Percentiles rank a stretch among this genome's conserved stretches.
Conservation (phyloP, 1,139 yeast genomes). For the Zygoascus sp. region DNA sequence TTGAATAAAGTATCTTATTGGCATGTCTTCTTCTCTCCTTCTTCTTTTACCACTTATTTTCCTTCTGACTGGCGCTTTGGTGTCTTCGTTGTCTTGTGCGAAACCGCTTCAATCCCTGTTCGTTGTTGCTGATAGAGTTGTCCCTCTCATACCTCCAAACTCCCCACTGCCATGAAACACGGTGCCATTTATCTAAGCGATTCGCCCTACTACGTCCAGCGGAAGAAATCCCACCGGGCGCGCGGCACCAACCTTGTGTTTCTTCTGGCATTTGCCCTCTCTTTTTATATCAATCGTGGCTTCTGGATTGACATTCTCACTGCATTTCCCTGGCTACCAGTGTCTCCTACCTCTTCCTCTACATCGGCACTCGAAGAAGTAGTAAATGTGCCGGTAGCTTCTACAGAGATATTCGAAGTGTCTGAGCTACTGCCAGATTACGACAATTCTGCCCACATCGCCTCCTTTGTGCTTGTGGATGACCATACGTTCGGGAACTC, state of each 20-base stretch:
- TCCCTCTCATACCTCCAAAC: too few species aligned
- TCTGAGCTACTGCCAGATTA: constrained; percentile 21
- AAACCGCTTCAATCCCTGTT: too few species aligned
- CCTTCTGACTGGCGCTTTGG: too few species aligned
- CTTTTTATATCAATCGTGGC: neutral
- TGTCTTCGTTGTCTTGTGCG: too few species aligned
- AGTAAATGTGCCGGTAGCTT: too few species aligned
- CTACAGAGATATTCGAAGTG: constrained; percentile 22
- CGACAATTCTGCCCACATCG: constrained; percentile 41
- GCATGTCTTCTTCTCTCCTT: neutral
- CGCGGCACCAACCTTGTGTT: neutral
- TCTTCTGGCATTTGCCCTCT: neutral
- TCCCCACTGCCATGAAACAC: neutral
- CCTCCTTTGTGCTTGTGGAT: constrained; percentile 39
- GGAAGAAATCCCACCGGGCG: neutral
- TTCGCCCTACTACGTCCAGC: neutral
- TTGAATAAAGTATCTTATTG: neutral
- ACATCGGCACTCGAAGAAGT: too few species aligned
- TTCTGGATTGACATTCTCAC: too few species aligned
- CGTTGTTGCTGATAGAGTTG: too few species aligned
- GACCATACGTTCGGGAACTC: constrained; percentile 52
- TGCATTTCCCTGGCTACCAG: too few species aligned
- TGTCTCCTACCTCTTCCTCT: too few species aligned
- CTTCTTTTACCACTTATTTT: neutral
- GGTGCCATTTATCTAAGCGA: neutral